Evolutionary conservation across 805 yeast species (phyloP).

Genomic region (Danielozyma ontarioensis): DNA sequence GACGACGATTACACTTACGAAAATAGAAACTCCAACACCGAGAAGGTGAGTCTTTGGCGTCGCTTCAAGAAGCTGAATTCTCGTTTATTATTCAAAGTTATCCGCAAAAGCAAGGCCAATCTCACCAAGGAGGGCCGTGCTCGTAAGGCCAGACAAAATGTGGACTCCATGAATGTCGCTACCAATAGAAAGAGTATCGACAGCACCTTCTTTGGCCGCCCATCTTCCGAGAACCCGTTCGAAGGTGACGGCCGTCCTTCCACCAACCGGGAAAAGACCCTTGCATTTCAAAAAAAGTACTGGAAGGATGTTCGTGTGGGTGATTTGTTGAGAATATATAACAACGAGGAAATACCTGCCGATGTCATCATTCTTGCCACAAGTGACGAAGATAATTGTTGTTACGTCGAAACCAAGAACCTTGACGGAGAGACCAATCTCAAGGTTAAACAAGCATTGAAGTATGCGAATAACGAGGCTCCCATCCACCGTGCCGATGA

Average conservation of each 20-base stretch:
- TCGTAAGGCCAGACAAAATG: conserved; percentile 14
- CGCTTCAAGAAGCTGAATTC: conserved; percentile 52
- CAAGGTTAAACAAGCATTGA: conserved; percentile 69
- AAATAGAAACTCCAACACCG: conserved; percentile 61
- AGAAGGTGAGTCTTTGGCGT: conserved; percentile 65
- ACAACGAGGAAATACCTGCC: conserved; percentile 75
- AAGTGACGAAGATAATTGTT: conserved; percentile 64
- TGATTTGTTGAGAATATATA: conserved; percentile 60
- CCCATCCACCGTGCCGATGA: conserved; percentile 36
- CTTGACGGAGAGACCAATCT: conserved; percentile 19
- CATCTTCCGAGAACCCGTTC: conserved; percentile 10
- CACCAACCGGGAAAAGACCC: conserved; percentile 9
- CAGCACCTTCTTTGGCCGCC: conserved; percentile 13
- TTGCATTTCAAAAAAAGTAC: conserved; percentile 27
- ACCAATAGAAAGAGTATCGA: conserved; percentile 28
- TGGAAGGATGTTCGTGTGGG: conserved; percentile 29
- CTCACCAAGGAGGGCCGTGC: conserved; percentile 34
- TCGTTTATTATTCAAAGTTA: conserved; percentile 19
- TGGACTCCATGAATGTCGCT: conserved; percentile 1
- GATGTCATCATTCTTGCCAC: conserved; percentile 65
- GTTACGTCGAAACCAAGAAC: conserved; percentile 40
- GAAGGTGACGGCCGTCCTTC: conserved; percentile 2
- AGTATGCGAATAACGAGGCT: conserved; percentile 48
- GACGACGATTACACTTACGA: conserved; percentile 20
- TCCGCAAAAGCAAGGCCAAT: conserved; percentile 23